Percentiles rank a stretch among this genome's conserved stretches.
These are phyloP conservation scores for Penicillium pancosmium DNA, from an alignment of 495 filamentous ascomycete genomes.

Conservation along the genomic window DNA sequence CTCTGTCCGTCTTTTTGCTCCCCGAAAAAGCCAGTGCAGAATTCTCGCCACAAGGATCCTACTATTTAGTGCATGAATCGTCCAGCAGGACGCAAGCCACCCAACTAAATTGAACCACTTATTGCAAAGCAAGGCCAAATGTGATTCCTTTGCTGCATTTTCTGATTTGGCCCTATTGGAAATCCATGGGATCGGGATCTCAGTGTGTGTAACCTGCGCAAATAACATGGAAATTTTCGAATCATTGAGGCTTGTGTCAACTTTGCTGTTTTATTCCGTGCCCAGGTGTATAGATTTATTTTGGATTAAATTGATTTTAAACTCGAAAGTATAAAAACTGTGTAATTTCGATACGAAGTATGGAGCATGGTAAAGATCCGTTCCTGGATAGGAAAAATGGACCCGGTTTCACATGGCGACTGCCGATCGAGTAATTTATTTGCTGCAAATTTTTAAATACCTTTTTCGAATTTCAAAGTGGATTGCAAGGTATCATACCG, in stretches of 20 bases:
- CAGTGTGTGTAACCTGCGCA: background rate
- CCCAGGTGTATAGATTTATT: background rate
- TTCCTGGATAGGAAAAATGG: constrained; percentile 1
- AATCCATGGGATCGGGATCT: constrained; percentile 1
- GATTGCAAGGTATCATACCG: background rate
- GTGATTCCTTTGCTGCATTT: background rate
- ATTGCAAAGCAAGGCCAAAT: background rate
- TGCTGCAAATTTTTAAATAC: background rate
- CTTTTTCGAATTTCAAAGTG: background rate
- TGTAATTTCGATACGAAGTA: background rate
- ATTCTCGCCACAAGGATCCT: background rate
- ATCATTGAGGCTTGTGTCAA: background rate
- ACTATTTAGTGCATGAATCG: background rate
- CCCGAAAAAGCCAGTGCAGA: background rate
- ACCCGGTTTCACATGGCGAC: background rate
- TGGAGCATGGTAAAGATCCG: background rate
- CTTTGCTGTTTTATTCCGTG: background rate
- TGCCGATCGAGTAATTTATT: background rate
- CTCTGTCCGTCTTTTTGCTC: background rate
- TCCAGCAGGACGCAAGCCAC: background rate
- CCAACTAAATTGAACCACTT: background rate
- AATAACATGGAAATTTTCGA: background rate
- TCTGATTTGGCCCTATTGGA: background rate
- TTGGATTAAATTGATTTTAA: background rate
- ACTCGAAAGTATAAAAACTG: background rate